Base-by-base conservation (phyloP, 176 grass and related monocot species). In the Canna indica region DNA sequence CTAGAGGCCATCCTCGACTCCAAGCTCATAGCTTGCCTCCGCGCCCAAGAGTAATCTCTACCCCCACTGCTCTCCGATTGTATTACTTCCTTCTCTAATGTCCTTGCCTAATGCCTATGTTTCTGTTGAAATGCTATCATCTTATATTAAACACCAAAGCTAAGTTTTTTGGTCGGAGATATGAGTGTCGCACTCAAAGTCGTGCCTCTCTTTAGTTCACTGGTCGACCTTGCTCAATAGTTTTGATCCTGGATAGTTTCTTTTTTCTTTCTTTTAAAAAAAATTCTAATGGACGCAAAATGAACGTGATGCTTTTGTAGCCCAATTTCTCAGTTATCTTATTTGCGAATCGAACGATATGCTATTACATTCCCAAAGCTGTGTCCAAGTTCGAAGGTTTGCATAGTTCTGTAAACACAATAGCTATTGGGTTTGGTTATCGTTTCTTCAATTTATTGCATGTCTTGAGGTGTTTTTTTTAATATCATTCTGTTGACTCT, bases 11-110 rank as follows among this genome's bases (percentile, higher is more conserved):
- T 77, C n/a, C 31, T 69, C 0, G 54, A 45, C 15, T 69, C 75
- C 17, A 39, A 1, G 47, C 24, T 77, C 48, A 77, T 69, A 47
- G 75, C 75, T 5, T 77, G 75, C 63, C 64, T 77, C 34, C 75
- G 75, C 24, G 75, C 75, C 36, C 34, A 58, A 56, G 75, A 77
- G 75, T 77, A 77, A 24, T 41, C 6, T 32, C 64, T 58, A 10
- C 7, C 31, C 5, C 20, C 42, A 8, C 33, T 44, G 25, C 12
- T 18, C 57, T 62, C 20, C 29, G 12, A 61, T 9, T 38, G 10
- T 3, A 36, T 58, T 13, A 29, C 29, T 4, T 5, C 0, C 8
- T 62, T 26, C 5, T 50, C 42, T 36, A n/a, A n/a, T n/a, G n/a
- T n/a, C n/a, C n/a, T n/a, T n/a, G n/a, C n/a, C n/a, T n/a, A n/a